phyloP scores from a whole-genome alignment of 345 rosid species.

The Linum usitatissimum region DNA sequence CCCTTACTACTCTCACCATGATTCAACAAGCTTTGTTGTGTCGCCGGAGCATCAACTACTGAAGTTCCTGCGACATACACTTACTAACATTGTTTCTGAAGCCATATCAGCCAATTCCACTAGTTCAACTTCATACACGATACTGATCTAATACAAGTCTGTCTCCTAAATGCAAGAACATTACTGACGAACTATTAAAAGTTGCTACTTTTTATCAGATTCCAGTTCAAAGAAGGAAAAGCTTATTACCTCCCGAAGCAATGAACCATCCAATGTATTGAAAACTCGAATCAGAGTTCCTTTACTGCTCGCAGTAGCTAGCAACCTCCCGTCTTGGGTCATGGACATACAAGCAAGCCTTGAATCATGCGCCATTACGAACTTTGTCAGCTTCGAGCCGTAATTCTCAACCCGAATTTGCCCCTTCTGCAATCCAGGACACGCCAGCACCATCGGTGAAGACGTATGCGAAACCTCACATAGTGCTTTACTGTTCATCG shows the following conservation, averaged over 20 bases:
- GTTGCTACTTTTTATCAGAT: no score
- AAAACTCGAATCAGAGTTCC: conserved; percentile 45
- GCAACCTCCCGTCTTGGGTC: conserved; percentile 31
- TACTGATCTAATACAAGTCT: no score
- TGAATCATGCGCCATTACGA: conserved; percentile 35
- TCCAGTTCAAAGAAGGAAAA: neutral
- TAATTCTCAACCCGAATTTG: conserved; percentile 38
- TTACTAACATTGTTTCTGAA: no score
- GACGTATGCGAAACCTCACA: conserved; percentile 31
- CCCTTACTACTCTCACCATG: no score
- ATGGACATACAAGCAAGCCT: conserved; percentile 25
- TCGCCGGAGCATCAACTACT: no score
- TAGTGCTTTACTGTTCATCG: conserved; percentile 31
- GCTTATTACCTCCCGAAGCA: conserved; percentile 37
- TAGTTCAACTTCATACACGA: no score
- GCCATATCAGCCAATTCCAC: no score
- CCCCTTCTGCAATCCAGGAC: conserved; percentile 36
- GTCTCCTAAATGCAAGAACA: no score
- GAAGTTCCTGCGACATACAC: no score
- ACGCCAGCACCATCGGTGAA: conserved; percentile 30
- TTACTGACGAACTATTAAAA: no score
- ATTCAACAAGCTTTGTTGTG: no score
- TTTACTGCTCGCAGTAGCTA: conserved; percentile 41
- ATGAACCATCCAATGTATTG: conserved; percentile 29
- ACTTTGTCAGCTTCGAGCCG: conserved; percentile 27